Base-by-base conservation (phyloP, 179 eudicot genomes). In the Camellia oleifera region DNA sequence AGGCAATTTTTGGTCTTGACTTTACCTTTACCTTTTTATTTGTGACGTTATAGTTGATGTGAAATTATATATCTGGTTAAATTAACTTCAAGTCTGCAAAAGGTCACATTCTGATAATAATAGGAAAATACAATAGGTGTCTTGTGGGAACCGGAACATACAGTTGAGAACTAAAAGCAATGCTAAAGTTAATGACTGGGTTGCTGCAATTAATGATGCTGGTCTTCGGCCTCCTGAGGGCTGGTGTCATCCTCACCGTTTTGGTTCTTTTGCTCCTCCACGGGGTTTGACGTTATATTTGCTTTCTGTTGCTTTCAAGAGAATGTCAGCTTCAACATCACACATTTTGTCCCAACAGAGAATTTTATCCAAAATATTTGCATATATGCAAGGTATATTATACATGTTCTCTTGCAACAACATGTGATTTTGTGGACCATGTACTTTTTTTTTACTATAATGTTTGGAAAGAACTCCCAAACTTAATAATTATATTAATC, bases 191-290 rank as follows among this genome's bases (percentile, higher is more conserved):
- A 96, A 91, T 84, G 97, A 94, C 67, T 96, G 99, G 99, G 91
- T 96, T 82, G 86, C 88, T 73, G 88, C 96, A 74, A 88, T 96
- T 66, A 96, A 94, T 84, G 97, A 94, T 84, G 89, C 92, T 81
- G 97, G 88, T 70, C 94, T 92, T 81, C 90, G 87, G 77, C 94
- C 94, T 61, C 88, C 92, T 60, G 98, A 96, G 79, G 97, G 98
- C 40, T 96, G 98, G 99, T 94, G 96, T 73, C 93, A 89, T 84
- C 98, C 99, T 81, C 98, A 94, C 74, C 97, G 98, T 14, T 96
- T 88, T 83, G 95, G 97, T 50, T 96, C 99, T 75, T 96, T 87
- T 86, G 97, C 97, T 69, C 93, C 99, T 56, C 91, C 86, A 48
- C 88, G 99, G 85, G 97, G 97, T 32, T 81, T 91, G 88, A 83